These are phyloP conservation scores for Kalanchoe fedtschenkoi DNA, from an alignment of 164 flowering plant genomes.

Conservation along the genomic window DNA sequence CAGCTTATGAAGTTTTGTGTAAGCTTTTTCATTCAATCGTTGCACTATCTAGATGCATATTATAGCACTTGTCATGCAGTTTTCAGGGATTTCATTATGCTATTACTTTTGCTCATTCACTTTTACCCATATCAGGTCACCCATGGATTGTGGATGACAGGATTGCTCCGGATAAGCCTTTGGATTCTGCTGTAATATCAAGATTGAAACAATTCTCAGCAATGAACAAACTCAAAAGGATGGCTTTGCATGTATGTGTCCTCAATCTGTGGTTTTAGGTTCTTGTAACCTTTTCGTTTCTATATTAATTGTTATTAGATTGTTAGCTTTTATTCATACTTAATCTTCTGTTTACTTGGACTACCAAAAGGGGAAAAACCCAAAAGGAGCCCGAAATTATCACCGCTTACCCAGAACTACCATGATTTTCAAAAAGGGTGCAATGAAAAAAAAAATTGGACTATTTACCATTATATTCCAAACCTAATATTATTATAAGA, in stretches of 20 bases:
- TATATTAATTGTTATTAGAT: neutral
- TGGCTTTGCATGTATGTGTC: slow-evolving; percentile 73
- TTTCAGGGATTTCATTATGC: neutral
- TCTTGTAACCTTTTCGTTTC: neutral
- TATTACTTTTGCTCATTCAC: slow-evolving; percentile 7
- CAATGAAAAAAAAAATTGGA: too few species aligned
- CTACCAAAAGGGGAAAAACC: too few species aligned
- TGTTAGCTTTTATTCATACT: neutral
- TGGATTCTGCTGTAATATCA: slow-evolving; percentile 76
- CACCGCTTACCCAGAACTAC: too few species aligned
- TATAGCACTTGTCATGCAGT: neutral
- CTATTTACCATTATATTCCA: too few species aligned
- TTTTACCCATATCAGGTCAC: slow-evolving; percentile 43
- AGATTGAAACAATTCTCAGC: slow-evolving; percentile 77
- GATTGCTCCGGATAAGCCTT: slow-evolving; percentile 74
- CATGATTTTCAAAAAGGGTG: too few species aligned
- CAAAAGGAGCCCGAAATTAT: too few species aligned
- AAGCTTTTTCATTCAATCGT: slow-evolving; percentile 22
- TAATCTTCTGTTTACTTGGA: neutral
- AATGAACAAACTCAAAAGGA: slow-evolving; percentile 84
- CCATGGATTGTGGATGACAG: slow-evolving; percentile 85
- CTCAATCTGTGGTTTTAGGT: neutral
- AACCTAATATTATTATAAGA: too few species aligned
- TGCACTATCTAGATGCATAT: neutral
- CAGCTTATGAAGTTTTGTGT: slow-evolving; percentile 86